Evolutionary conservation across 306 rosid species (phyloP).

Genomic region (Coriaria nepalensis): DNA sequence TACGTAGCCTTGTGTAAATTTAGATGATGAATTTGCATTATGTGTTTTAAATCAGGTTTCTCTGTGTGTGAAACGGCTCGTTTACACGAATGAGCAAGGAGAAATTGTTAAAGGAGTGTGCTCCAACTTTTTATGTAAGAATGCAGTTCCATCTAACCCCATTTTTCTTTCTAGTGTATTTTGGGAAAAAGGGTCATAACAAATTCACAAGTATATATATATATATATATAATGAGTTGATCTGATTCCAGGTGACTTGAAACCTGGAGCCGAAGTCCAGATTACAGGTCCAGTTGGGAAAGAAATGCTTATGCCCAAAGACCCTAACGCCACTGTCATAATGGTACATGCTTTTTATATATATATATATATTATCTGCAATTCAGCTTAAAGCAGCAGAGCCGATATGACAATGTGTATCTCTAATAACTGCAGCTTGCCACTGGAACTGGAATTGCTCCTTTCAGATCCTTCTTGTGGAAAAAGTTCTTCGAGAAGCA

Average conservation of each 20-base stretch:
- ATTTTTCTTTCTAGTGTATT: background rate
- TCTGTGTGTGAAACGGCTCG: conserved; percentile 84
- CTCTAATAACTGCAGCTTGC: conserved; percentile 47
- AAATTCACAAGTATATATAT: too few species aligned
- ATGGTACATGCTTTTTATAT: conserved; percentile 67
- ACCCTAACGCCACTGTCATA: conserved; percentile 75
- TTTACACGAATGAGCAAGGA: conserved; percentile 79
- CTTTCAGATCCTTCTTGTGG: conserved; percentile 88
- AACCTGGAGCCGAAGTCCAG: conserved; percentile 68
- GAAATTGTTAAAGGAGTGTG: conserved; percentile 93
- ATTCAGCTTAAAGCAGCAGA: too few species aligned
- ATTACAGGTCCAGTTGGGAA: conserved; percentile 94
- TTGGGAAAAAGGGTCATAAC: too few species aligned
- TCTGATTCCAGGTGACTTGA: conserved; percentile 65
- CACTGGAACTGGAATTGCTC: conserved; percentile 99
- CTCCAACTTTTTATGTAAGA: conserved; percentile 90
- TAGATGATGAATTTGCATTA: conserved; percentile 8
- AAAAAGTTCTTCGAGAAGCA: conserved; percentile 95
- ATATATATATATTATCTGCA: too few species aligned
- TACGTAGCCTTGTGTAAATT: background rate
- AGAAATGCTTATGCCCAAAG: conserved; percentile 99
- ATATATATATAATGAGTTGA: too few species aligned
- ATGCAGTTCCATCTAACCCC: background rate
- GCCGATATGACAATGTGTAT: background rate
- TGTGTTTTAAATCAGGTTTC: conserved; percentile 54